These are phyloP conservation scores for Blastobotrys parvus DNA, from an alignment of 805 yeast genomes.

Conservation along the genomic window DNA sequence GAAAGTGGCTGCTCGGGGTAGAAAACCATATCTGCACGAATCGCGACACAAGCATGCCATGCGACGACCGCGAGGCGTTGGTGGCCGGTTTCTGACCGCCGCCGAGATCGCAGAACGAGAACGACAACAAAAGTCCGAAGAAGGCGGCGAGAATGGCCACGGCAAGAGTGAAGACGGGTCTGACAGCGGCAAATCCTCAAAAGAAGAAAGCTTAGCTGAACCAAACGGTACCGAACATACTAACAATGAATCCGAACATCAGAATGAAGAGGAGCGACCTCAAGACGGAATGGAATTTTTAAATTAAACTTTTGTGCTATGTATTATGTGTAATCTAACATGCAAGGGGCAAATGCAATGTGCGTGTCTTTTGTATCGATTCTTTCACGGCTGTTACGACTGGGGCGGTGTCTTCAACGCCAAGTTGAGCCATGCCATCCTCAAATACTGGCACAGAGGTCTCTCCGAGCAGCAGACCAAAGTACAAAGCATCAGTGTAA, in stretches of 20 bases:
- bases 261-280: no score
- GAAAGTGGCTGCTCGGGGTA: conserved; percentile 77
- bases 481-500: neutral
- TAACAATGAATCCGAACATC: no score
- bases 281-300: no score
- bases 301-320: no score
- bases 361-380: neutral
- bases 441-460: neutral
- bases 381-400: neutral
- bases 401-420: neutral
- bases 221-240: neutral
- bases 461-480: neutral
- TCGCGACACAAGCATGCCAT: conserved; percentile 98
- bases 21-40: conserved; percentile 92
- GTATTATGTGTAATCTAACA: neutral
- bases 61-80: conserved; percentile 99
- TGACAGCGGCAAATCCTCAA: no score
- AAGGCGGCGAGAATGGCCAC: conserved; percentile 12
- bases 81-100: conserved; percentile 93
- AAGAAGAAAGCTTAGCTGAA: neutral
- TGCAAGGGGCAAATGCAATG: neutral
- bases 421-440: neutral
- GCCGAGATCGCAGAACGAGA: conserved; percentile 65
- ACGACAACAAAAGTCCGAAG: conserved; percentile 27
- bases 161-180: conserved; percentile 2